phyloP scores from a whole-genome alignment of 371 early-diverging fungal genomes.

The Rhizopus arrhizus region DNA sequence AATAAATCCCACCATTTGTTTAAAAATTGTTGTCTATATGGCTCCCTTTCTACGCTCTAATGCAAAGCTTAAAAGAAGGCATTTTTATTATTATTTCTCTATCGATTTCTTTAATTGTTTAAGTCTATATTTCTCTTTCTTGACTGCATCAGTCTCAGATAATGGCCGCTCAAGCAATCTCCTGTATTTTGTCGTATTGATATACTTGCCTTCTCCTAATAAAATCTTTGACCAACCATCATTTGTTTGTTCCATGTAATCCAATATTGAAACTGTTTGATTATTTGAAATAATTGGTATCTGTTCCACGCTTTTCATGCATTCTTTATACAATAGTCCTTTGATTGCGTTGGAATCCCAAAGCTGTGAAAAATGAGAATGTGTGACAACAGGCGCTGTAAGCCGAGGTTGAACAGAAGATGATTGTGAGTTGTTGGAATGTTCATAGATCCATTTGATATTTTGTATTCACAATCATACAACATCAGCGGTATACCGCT shows the following conservation, averaged over 20 bases:
- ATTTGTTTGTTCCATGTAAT: conserved; percentile 8
- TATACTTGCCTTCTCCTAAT: conserved; percentile 41
- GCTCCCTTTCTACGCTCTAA: too few species aligned
- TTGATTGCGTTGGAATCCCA: conserved; percentile 53
- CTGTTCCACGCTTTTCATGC: conserved; percentile 5
- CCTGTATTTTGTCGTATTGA: conserved; percentile 29
- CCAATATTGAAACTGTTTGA: not conserved
- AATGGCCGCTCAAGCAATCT: conserved; percentile 31
- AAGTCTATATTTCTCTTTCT: conserved; percentile 46
- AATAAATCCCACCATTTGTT: too few species aligned
- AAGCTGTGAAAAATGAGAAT: conserved; percentile 49
- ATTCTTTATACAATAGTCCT: conserved; percentile 42
- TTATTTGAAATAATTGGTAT: conserved; percentile 11
- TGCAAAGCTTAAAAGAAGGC: too few species aligned
- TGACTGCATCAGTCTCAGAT: conserved; percentile 48
- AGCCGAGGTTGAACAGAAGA: conserved; percentile 8
- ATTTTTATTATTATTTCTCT: conserved; percentile 10
- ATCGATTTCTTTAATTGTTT: conserved; percentile 32
- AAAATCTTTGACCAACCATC: conserved; percentile 20
- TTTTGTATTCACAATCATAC: conserved; percentile 82
- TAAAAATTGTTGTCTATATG: too few species aligned
- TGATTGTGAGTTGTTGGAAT: conserved; percentile 3
- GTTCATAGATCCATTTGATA: conserved; percentile 51
- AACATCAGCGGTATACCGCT: conserved; percentile 85
- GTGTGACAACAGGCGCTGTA: conserved; percentile 35